These are phyloP conservation scores for Metschnikowia gelsemii DNA, from an alignment of 805 yeast genomes.

Conservation along the genomic window DNA sequence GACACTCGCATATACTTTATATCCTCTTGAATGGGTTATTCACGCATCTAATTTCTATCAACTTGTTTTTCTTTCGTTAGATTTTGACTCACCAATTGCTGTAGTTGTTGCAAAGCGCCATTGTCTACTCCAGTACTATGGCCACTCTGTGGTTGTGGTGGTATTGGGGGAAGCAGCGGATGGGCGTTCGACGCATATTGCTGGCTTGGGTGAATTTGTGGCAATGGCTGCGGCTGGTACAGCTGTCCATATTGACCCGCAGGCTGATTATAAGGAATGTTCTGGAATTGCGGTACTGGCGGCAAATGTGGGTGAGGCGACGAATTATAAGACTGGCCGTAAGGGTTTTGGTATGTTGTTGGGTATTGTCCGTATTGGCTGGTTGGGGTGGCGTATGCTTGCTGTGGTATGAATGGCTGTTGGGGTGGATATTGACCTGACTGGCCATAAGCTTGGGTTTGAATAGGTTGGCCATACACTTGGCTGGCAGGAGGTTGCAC, in stretches of 20 bases:
- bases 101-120: slow-evolving; percentile 20
- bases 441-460: neutral
- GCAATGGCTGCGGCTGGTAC: slow-evolving; percentile 10
- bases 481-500: slow-evolving; percentile 2
- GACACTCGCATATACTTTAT: neutral
- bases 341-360: slow-evolving; percentile 17
- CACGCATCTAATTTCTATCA: neutral
- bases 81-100: slow-evolving; percentile 19
- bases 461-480: slow-evolving; percentile 4
- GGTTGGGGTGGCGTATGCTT: slow-evolving; percentile 7
- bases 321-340: slow-evolving; percentile 15
- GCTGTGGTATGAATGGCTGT: slow-evolving; percentile 8
- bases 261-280: slow-evolving; percentile 27
- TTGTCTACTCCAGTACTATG: neutral
- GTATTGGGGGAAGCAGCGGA: slow-evolving; percentile 1
- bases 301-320: slow-evolving; percentile 3
- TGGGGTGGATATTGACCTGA: slow-evolving; percentile 5
- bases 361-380: slow-evolving; percentile 11
- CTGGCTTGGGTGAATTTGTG: slow-evolving; percentile 6
- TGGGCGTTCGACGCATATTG: slow-evolving; percentile 2
- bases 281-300: slow-evolving; percentile 20
- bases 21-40: neutral
- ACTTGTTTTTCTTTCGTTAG: slow-evolving; percentile 9
- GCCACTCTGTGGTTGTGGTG: neutral
- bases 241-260: slow-evolving; percentile 14